A percentile compares a stretch with the other conserved stretches of the same genome.
phyloP scores from a whole-genome alignment of 768 basidiomycete genomes.

The Mycena albidolilacea region DNA sequence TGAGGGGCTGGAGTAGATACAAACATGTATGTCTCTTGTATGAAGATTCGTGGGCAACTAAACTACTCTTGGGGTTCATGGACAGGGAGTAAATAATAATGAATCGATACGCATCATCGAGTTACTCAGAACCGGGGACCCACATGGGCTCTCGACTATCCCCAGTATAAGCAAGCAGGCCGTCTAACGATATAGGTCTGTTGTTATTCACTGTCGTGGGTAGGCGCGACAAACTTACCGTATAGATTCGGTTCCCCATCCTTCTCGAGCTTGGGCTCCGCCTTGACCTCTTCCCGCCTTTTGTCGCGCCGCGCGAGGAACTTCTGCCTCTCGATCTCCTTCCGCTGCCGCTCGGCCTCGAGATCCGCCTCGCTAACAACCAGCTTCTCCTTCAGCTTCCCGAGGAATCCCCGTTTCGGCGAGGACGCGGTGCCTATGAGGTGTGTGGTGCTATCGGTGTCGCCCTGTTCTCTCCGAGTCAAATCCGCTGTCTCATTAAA shows the following conservation, averaged over 20 bases:
- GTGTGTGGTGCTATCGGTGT: slow-evolving; percentile 28
- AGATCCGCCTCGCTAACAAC: slow-evolving; percentile 28
- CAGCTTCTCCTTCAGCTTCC: slow-evolving; percentile 37
- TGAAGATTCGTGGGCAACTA: too few species aligned
- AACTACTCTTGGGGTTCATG: too few species aligned
- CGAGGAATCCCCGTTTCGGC: slow-evolving; percentile 27
- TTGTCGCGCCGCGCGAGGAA: slow-evolving; percentile 33
- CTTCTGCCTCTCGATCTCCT: slow-evolving; percentile 22
- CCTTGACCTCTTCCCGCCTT: slow-evolving; percentile 28
- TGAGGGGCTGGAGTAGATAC: slow-evolving; percentile 33
- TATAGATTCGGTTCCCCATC: not conserved
- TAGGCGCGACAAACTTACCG: too few species aligned
- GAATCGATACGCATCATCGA: too few species aligned
- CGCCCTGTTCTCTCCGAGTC: slow-evolving; percentile 15
- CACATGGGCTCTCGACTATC: too few species aligned
- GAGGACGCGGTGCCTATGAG: slow-evolving; percentile 12
- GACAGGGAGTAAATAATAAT: too few species aligned
- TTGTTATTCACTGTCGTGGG: too few species aligned
- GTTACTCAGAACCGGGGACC: too few species aligned
- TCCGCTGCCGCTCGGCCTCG: slow-evolving; percentile 28
- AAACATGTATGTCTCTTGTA: too few species aligned
- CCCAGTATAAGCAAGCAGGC: too few species aligned
- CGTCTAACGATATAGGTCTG: too few species aligned
- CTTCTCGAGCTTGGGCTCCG: slow-evolving; percentile 2
- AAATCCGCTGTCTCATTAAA: not conserved